phyloP scores from a whole-genome alignment of 371 early-diverging fungal species.

The Vittaforma corneae region DNA sequence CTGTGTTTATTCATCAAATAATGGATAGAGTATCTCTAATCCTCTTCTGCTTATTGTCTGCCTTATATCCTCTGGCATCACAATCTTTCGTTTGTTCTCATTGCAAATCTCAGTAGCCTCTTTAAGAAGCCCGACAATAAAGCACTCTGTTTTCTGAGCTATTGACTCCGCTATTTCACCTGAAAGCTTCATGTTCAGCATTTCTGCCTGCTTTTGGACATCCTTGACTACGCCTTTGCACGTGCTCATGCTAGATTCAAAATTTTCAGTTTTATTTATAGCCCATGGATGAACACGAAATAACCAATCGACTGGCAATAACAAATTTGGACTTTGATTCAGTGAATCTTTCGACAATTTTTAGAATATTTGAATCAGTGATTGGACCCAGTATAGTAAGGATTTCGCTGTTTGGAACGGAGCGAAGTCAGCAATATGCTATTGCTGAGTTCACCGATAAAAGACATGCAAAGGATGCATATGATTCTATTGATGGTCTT shows the following conservation, averaged over 20 bases:
- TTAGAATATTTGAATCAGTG: slow-evolving; percentile 25
- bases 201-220: background rate
- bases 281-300: background rate
- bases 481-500: slow-evolving; percentile 21
- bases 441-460: slow-evolving; percentile 18
- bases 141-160: background rate
- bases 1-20: too few species aligned
- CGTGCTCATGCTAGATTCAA: slow-evolving; percentile 7
- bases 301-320: slow-evolving; percentile 18
- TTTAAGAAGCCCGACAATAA: background rate
- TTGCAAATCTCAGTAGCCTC: background rate
- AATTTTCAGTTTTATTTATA: slow-evolving; percentile 6
- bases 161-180: background rate
- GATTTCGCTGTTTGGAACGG: slow-evolving; percentile 1
- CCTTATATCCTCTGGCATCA: background rate
- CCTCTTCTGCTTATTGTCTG: background rate
- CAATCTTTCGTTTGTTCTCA: background rate
- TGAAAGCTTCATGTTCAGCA: background rate
- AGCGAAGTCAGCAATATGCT: slow-evolving; percentile 5
- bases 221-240: slow-evolving; percentile 5
- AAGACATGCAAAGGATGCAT: slow-evolving; percentile 13
- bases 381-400: background rate
- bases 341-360: background rate
- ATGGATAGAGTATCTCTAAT: too few species aligned
- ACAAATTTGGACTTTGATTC: background rate